phyloP scores from a whole-genome alignment of 306 rosid genomes.

The Rosa persica region DNA sequence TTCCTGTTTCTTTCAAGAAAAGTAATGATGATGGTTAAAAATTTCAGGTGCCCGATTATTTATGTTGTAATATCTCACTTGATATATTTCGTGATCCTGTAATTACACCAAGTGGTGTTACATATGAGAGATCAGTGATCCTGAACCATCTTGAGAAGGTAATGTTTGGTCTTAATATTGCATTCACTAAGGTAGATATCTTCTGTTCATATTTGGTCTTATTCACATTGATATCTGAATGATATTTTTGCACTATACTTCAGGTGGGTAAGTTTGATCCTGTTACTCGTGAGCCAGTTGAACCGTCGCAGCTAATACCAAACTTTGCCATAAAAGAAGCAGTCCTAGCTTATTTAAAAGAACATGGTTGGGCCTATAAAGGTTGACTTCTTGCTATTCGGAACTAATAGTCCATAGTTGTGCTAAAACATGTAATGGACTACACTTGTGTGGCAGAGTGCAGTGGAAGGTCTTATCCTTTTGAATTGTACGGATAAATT shows the following conservation, averaged over 20 bases:
- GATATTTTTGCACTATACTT: background rate
- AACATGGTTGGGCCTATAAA: slow-evolving; percentile 91
- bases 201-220: background rate
- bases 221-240: slow-evolving; percentile 4
- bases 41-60: slow-evolving; percentile 78
- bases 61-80: slow-evolving; percentile 85
- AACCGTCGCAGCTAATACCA: slow-evolving; percentile 55
- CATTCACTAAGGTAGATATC: background rate
- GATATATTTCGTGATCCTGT: slow-evolving; percentile 95
- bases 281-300: slow-evolving; percentile 64
- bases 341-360: slow-evolving; percentile 63
- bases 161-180: slow-evolving; percentile 25
- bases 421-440: background rate
- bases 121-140: slow-evolving; percentile 90
- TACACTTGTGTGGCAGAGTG: background rate
- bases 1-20: background rate
- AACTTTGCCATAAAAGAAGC: slow-evolving; percentile 88
- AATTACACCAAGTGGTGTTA: slow-evolving; percentile 83
- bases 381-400: background rate
- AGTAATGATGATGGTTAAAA: slow-evolving; percentile 1
- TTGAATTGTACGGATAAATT: slow-evolving; percentile 25
- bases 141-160: slow-evolving; percentile 85
- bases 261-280: slow-evolving; percentile 94
- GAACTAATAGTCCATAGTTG: background rate
- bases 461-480: background rate